Evolutionary conservation across 116 monocot species (phyloP), one percentile per base, ranked within the genome.

Genomic region (Dioscorea cayenensis): DNA sequence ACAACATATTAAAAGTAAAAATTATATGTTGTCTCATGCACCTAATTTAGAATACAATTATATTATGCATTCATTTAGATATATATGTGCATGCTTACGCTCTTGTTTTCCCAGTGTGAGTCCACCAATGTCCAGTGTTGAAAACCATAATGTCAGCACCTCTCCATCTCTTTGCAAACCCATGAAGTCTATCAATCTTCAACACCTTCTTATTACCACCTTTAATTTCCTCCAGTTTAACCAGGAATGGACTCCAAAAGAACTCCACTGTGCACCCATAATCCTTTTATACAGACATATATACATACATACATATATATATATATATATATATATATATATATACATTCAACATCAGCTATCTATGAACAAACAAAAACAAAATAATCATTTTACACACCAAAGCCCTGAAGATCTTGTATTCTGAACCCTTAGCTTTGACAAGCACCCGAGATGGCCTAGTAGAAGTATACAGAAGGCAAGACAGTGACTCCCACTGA

Each of bases 91-190:
- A 23, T 28, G 67, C 73, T 71, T 18, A 82, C 84, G 64, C 66
- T 58, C 59, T 73, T 28, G 62, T 36, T 25, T 66, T 75, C 49
- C 89, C 83, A 0, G 35, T 49, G 72, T 89, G 89, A 36, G 80
- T 89, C 89, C 89, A 89, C 89, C 89, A 89, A 72, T 89, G 89
- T 16, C 78, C 89, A 36, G 85, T 78, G 83, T 85, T 89, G 89
- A 85, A 89, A 35, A 89, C 71, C 75, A 89, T 21, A 13, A 89
- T 76, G 28, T 80, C 80, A 0, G 85, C 85, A 10, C 69, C 71
- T 22, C 1, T 35, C 78, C 80, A 83, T 17, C 49, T 29, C n/a
- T 27, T 25, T 35, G 70, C 43, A 10, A 65, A 19, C 3, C 12
- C 48, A 3, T 84, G 21, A 29, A 88, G 71, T 64, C 76, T 49